Conservation (phyloP, 2,329 filamentous ascomycete genomes). For the Neocucurbitaria cava region DNA sequence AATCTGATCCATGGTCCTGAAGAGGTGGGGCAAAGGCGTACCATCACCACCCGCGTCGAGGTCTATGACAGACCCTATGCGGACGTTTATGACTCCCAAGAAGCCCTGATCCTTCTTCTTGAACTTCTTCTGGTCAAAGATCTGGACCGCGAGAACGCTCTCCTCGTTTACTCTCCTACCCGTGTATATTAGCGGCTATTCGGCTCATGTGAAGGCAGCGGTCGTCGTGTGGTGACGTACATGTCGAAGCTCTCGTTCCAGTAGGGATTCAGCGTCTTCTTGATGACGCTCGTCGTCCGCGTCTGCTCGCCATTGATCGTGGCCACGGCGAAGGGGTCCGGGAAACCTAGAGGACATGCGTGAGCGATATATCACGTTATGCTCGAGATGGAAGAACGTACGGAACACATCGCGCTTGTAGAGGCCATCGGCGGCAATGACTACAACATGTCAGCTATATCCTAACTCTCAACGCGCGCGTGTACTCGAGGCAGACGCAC, state of each 20-base stretch:
- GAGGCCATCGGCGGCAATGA: conserved; percentile 97
- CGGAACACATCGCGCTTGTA: conserved; percentile 99
- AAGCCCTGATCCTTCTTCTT: conserved; percentile 99
- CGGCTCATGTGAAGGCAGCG: conserved; percentile 4
- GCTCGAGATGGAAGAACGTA: conserved; percentile 60
- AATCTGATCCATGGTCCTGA: conserved; percentile 2
- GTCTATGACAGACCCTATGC: conserved; percentile 93
- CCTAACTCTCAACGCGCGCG: conserved; percentile 2
- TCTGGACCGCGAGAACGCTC: conserved; percentile 95
- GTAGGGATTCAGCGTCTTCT: conserved; percentile 98
- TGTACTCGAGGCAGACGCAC: conserved; percentile 60
- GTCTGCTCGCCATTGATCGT: conserved; percentile 98
- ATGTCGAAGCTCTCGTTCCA: conserved; percentile 99
- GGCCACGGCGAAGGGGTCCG: conserved; percentile 96
- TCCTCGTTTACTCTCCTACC: conserved; percentile 87
- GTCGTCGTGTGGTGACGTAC: conserved; percentile 62
- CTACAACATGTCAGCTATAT: conserved; percentile 58
- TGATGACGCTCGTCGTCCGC: conserved; percentile 95
- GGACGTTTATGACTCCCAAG: conserved; percentile 95
- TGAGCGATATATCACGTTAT: conserved; percentile 36
- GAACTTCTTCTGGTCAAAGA: conserved; percentile 99
- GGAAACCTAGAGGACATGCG: conserved; percentile 72
- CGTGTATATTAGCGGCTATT: conserved; percentile 31
- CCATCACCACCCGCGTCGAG: conserved; percentile 89
- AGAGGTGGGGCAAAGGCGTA: conserved; percentile 54